Conservation (phyloP, 106 monocot species). For the Dendrobium chrysotoxum region DNA sequence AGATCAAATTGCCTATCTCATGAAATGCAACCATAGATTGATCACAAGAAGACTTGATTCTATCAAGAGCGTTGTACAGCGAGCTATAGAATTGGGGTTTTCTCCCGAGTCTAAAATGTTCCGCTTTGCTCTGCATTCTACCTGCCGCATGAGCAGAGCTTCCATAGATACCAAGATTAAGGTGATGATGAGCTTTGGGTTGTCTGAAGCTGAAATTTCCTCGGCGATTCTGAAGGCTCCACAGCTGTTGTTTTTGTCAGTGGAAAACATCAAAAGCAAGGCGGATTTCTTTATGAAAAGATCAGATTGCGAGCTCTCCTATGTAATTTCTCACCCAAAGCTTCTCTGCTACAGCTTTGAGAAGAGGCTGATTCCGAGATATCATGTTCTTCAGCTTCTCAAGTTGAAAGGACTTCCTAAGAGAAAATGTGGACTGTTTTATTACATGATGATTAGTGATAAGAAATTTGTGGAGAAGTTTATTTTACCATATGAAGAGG, state of each 20-base stretch:
- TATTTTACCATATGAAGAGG: conserved; percentile 12
- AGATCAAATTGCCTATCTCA: conserved; percentile 2
- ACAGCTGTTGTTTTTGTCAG: background rate
- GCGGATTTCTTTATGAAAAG: conserved; percentile 18
- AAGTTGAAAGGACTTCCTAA: conserved; percentile 4
- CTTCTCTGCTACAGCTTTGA: conserved; percentile 24
- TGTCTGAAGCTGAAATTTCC: conserved; percentile 15
- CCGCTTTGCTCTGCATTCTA: background rate
- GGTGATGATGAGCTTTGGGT: conserved; percentile 10
- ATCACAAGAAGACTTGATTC: background rate
- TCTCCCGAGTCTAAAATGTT: conserved; percentile 8
- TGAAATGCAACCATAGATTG: background rate
- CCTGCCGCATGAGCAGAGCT: conserved; percentile 3
- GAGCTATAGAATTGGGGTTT: conserved; percentile 12
- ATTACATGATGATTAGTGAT: background rate
- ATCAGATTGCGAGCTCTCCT: conserved; percentile 9
- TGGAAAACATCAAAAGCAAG: conserved; percentile 9
- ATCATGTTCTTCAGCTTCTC: conserved; percentile 18
- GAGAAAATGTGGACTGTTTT: background rate
- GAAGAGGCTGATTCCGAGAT: conserved; percentile 25
- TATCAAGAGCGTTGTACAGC: background rate
- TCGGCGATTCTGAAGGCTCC: conserved; percentile 17
- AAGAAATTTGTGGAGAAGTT: conserved; percentile 15
- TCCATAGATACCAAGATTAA: conserved; percentile 11
- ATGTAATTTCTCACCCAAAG: conserved; percentile 1